These are phyloP conservation scores for Fusarium circinatum DNA, from an alignment of 2,329 filamentous ascomycete genomes.

Conservation along the genomic window DNA sequence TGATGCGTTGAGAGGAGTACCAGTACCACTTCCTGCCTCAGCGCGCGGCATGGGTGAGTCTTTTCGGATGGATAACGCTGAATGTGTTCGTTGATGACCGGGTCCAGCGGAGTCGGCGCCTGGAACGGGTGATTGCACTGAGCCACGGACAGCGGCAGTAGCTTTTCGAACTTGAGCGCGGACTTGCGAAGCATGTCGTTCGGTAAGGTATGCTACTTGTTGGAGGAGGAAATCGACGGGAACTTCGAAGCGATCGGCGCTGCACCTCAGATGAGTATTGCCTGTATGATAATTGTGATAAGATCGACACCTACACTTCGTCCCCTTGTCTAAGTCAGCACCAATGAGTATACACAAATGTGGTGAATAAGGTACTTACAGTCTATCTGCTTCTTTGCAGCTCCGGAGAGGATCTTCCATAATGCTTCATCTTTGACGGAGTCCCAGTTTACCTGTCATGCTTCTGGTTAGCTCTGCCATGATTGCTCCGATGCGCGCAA, in stretches of 20 bases:
- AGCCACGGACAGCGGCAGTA: slow-evolving; percentile 66
- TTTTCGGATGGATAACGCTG: slow-evolving; percentile 66
- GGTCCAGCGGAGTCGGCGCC: slow-evolving; percentile 56
- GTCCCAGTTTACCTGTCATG: slow-evolving; percentile 83
- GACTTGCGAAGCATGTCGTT: slow-evolving; percentile 89
- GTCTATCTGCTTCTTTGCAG: slow-evolving; percentile 84
- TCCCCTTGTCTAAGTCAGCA: slow-evolving; percentile 67
- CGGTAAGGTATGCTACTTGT: slow-evolving; percentile 93
- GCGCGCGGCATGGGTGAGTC: slow-evolving; percentile 64
- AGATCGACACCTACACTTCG: slow-evolving; percentile 69
- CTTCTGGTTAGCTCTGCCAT: slow-evolving; percentile 38
- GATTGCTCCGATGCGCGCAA: slow-evolving; percentile 25
- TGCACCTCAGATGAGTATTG: slow-evolving; percentile 49
- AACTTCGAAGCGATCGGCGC: slow-evolving; percentile 82
- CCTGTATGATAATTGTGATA: slow-evolving; percentile 10
- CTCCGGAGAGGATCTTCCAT: slow-evolving; percentile 89
- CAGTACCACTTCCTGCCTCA: slow-evolving; percentile 56
- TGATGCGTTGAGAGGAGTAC: slow-evolving; percentile 56
- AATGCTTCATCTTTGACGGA: slow-evolving; percentile 84
- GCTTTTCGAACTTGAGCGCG: slow-evolving; percentile 88
- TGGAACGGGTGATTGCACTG: slow-evolving; percentile 67
- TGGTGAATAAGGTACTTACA: slow-evolving; percentile 65
- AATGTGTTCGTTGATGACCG: slow-evolving; percentile 57
- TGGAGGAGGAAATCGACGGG: slow-evolving; percentile 89
- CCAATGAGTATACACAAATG: neutral